phyloP scores from a whole-genome alignment of 768 basidiomycete species.

The Tulasnella calospora region DNA sequence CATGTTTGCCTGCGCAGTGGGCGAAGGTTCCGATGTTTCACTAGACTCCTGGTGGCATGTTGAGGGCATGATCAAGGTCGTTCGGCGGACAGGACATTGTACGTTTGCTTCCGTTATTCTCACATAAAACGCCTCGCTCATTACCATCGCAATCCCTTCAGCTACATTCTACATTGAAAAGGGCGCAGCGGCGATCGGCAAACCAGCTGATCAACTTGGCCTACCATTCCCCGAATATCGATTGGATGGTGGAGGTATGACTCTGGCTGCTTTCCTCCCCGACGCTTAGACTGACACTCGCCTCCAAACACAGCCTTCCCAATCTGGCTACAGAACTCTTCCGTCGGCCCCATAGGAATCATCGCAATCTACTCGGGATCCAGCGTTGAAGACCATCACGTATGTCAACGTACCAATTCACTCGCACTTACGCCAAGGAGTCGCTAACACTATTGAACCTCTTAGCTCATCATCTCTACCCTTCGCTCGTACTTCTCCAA shows the following conservation, averaged over 20 bases:
- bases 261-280: background rate
- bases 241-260: constrained; percentile 72
- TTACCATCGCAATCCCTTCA: background rate
- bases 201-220: constrained; percentile 46
- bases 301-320: constrained; percentile 23
- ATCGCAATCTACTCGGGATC: constrained; percentile 26
- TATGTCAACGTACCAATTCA: background rate
- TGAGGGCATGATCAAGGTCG: constrained; percentile 72
- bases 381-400: constrained; percentile 25
- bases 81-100: constrained; percentile 74
- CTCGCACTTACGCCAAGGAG: background rate
- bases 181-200: constrained; percentile 58
- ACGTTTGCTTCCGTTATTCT: constrained; percentile 42
- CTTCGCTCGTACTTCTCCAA: constrained; percentile 21
- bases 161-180: constrained; percentile 63
- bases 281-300: no score
- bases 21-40: constrained; percentile 56
- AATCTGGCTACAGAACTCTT: constrained; percentile 28
- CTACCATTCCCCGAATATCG: constrained; percentile 55
- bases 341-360: constrained; percentile 22
- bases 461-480: constrained; percentile 18
- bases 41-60: constrained; percentile 74
- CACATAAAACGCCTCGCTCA: background rate
- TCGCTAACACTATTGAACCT: background rate
- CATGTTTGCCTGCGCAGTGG: constrained; percentile 77